phyloP scores from a whole-genome alignment of 2,329 filamentous ascomycete genomes.

The Colletotrichum acutatum region DNA sequence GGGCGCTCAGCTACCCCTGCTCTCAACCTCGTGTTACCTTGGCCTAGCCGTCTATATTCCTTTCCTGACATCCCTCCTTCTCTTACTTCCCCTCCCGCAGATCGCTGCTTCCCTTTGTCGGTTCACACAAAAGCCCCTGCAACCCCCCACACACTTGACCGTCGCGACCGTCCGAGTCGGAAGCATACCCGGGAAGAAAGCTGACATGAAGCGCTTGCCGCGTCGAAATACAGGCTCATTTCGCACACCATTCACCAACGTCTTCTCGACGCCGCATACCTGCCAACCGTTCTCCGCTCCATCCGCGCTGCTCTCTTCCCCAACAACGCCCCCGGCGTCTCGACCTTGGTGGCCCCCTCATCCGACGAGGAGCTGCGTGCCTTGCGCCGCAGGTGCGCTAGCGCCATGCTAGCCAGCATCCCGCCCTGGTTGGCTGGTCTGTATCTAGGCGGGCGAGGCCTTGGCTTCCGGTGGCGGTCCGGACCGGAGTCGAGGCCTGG shows the following conservation, averaged over 20 bases:
- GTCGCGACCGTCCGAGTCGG: slow-evolving; percentile 24
- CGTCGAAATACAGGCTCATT: slow-evolving; percentile 59
- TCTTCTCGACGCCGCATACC: slow-evolving; percentile 71
- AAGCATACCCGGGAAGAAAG: slow-evolving; percentile 22
- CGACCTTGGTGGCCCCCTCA: slow-evolving; percentile 69
- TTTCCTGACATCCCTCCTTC: slow-evolving; percentile 1
- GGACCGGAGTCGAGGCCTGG: slow-evolving; percentile 33
- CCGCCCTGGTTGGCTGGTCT: slow-evolving; percentile 59
- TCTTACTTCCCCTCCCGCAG: slow-evolving; percentile 25
- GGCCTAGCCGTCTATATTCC: not conserved
- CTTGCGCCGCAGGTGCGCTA: slow-evolving; percentile 75
- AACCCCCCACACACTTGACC: slow-evolving; percentile 38
- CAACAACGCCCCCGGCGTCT: slow-evolving; percentile 78
- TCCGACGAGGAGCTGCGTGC: slow-evolving; percentile 68
- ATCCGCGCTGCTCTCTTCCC: slow-evolving; percentile 87
- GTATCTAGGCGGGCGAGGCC: slow-evolving; percentile 59
- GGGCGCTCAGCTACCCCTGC: slow-evolving; percentile 1
- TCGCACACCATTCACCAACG: slow-evolving; percentile 66
- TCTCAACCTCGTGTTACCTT: slow-evolving; percentile 6
- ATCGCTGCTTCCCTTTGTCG: slow-evolving; percentile 29
- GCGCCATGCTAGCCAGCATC: slow-evolving; percentile 62
- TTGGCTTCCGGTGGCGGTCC: slow-evolving; percentile 41
- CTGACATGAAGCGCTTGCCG: slow-evolving; percentile 34
- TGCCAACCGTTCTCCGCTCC: slow-evolving; percentile 75
- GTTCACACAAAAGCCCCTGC: slow-evolving; percentile 34